phyloP scores from a whole-genome alignment of 2,329 filamentous ascomycete genomes.

The Fusarium foetens region DNA sequence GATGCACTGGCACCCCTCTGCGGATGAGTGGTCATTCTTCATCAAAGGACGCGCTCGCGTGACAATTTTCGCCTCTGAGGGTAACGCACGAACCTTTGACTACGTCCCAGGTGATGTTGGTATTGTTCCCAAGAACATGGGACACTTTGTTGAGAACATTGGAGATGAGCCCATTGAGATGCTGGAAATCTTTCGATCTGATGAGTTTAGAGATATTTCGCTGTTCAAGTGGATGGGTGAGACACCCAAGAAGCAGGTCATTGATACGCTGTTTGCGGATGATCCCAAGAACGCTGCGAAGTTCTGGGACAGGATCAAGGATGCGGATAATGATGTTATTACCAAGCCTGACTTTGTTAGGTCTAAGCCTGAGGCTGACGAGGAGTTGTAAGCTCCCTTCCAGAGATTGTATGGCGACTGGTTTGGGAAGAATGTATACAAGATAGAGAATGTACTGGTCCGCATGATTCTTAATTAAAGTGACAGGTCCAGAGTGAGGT shows the following conservation, averaged over 20 bases:
- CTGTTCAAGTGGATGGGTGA: slow-evolving; percentile 81
- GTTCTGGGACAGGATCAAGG: slow-evolving; percentile 71
- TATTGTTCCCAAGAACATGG: slow-evolving; percentile 80
- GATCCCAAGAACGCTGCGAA: slow-evolving; percentile 69
- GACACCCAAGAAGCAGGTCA: slow-evolving; percentile 72
- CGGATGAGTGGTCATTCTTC: slow-evolving; percentile 86
- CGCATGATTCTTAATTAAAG: rapidly evolving
- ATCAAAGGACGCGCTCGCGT: slow-evolving; percentile 76
- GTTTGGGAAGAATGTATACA: neutral
- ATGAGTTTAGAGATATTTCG: slow-evolving; percentile 77
- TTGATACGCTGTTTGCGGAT: slow-evolving; percentile 72
- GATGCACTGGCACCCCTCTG: slow-evolving; percentile 85
- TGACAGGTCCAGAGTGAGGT: rapidly evolving
- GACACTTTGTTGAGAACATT: slow-evolving; percentile 84
- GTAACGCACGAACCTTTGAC: slow-evolving; percentile 78
- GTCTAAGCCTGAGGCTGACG: neutral
- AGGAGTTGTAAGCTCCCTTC: neutral
- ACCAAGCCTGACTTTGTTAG: slow-evolving; percentile 49
- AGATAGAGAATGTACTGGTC: rapidly evolving
- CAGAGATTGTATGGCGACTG: neutral
- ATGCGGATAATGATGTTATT: slow-evolving; percentile 68
- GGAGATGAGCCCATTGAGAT: slow-evolving; percentile 80
- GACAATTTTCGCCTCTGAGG: slow-evolving; percentile 77
- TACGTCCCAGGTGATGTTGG: slow-evolving; percentile 80
- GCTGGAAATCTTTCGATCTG: slow-evolving; percentile 78